These are phyloP conservation scores for Ophiostoma fasciatum DNA, from an alignment of 2,329 filamentous ascomycete genomes.

Conservation along the genomic window DNA sequence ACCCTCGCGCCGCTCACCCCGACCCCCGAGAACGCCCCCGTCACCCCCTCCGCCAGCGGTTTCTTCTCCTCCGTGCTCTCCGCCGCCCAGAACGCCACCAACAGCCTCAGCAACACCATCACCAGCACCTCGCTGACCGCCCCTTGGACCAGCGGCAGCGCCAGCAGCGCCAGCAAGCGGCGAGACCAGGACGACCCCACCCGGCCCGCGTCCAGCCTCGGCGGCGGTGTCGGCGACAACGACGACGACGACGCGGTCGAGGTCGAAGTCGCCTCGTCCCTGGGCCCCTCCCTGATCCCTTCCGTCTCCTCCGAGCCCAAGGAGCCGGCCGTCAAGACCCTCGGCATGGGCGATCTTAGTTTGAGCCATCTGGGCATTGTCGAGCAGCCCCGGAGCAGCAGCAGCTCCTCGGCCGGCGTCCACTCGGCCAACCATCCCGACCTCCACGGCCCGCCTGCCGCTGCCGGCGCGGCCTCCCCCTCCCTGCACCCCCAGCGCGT, in stretches of 20 bases:
- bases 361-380: conserved; percentile 75
- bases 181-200: conserved; percentile 5
- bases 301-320: conserved; percentile 33
- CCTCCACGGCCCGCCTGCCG: conserved; percentile 11
- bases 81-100: conserved; percentile 84
- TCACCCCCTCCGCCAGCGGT: conserved; percentile 40
- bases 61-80: conserved; percentile 94
- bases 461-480: conserved; percentile 18
- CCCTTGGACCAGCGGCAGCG: conserved; percentile 23
- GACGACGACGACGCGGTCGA: conserved; percentile 16
- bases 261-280: conserved; percentile 29
- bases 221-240: too few species aligned
- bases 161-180: conserved; percentile 22
- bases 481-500: conserved; percentile 24
- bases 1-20: conserved; percentile 61
- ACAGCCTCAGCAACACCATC: conserved; percentile 57
- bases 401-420: too few species aligned
- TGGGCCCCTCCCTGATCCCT: conserved; percentile 14
- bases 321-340: conserved; percentile 70
- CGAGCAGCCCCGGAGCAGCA: conserved; percentile 23
- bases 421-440: too few species aligned
- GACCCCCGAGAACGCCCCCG: conserved; percentile 50
- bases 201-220: background rate
- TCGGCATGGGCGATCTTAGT: conserved; percentile 79
- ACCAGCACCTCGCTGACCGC: conserved; percentile 43